These are phyloP conservation scores for Penicillium pulvis DNA, from an alignment of 495 filamentous ascomycete genomes.

Conservation along the genomic window DNA sequence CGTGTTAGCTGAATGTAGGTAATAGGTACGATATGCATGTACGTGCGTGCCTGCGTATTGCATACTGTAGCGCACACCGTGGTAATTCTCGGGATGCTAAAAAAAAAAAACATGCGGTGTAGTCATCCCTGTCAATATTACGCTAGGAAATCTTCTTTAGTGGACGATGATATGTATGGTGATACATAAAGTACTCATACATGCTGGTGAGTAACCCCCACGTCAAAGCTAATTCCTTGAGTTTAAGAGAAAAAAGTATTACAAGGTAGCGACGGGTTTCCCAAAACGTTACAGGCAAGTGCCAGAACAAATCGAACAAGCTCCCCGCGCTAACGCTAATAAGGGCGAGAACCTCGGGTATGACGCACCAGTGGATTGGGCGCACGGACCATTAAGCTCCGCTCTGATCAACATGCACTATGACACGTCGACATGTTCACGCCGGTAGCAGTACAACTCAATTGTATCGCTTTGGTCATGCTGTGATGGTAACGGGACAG, in stretches of 20 bases:
- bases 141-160: background rate
- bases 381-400: conserved; percentile 2
- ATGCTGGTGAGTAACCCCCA: background rate
- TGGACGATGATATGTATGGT: background rate
- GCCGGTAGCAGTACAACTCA: conserved; percentile 57
- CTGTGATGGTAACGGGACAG: conserved; percentile 59
- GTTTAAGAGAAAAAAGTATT: background rate
- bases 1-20: background rate
- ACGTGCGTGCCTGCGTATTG: background rate
- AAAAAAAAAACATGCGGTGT: conserved; percentile 22
- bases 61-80: background rate
- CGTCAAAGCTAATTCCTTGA: background rate
- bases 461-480: conserved; percentile 59
- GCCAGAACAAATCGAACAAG: background rate
- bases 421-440: conserved; percentile 8
- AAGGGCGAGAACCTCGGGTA: background rate
- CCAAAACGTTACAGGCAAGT: too few species aligned
- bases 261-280: background rate
- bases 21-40: background rate
- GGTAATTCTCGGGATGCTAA: conserved; percentile 2
- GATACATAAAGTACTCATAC: background rate
- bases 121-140: background rate
- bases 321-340: background rate
- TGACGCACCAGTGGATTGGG: background rate
- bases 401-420: background rate